Conservation (phyloP, 768 basidiomycete genomes). For the Amanita muscaria region DNA sequence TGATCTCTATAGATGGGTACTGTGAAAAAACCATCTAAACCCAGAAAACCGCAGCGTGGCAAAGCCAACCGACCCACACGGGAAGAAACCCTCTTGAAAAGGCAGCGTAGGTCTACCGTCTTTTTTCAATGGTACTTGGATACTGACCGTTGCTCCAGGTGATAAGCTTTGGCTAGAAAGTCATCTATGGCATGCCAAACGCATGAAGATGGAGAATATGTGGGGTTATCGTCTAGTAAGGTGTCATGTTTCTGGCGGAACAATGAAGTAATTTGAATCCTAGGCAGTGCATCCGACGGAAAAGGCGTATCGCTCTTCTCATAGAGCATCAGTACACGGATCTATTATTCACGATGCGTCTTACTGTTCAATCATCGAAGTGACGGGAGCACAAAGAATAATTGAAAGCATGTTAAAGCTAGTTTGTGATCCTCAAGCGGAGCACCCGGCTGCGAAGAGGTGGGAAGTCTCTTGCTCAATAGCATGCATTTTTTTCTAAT, state of each 20-base stretch:
- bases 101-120: constrained; percentile 69
- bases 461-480: constrained; percentile 5
- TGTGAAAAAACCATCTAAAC: constrained; percentile 27
- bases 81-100: constrained; percentile 52
- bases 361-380: constrained; percentile 68
- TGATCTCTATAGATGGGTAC: constrained; percentile 36
- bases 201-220: constrained; percentile 88
- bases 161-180: constrained; percentile 93
- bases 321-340: constrained; percentile 79
- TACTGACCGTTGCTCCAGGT: no score
- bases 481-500: no score
- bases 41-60: constrained; percentile 53
- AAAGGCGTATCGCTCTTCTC: constrained; percentile 86
- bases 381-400: constrained; percentile 53
- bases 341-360: constrained; percentile 88
- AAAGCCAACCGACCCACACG: constrained; percentile 48
- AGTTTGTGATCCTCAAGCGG: constrained; percentile 59
- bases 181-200: constrained; percentile 95
- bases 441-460: constrained; percentile 55
- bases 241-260: neutral
- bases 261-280: neutral
- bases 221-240: constrained; percentile 87
- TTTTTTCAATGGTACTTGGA: no score
- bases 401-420: constrained; percentile 42
- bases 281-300: constrained; percentile 84